Base-by-base conservation (phyloP, 1,284 basidiomycete species). In the Ceraceosorus bombacis region DNA sequence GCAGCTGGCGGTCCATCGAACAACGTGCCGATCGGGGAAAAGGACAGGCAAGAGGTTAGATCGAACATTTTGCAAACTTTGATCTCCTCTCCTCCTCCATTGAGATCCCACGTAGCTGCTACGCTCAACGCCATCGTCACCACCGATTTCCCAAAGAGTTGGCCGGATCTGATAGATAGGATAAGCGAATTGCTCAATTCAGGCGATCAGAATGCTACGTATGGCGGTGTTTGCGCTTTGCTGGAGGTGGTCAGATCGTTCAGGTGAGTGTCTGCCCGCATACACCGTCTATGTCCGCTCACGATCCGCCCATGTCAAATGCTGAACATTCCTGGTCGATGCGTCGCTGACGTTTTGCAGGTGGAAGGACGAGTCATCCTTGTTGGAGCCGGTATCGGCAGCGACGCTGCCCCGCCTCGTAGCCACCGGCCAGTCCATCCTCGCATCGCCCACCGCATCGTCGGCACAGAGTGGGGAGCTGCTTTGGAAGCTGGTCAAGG, bases 211-310 rank as follows among this genome's bases (percentile, higher is more conserved):
- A 60, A 68, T 51, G 59, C 67, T 51, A 64, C 71, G 38, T 71
- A 70, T 51, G 75, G 68, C 15, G 75, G 75, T 39, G 55, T 75
- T 27, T 59, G 69, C 27, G 75, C 75, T 2, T 58, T 76, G 6
- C 64, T 77, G 46, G 75, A 76, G 50, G 64, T 70, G n/a, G 67
- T 76, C 36, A 58, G 72, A 1, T 66, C 69, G 6, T 77, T 69
- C 62, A 61, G 72, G 53, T 57, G 54, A 53, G 52, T 12, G 1
- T 17, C 53, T 6, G 15, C 43, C 12, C 13, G 9, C 36, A 54
- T 10, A 57, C 13, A 58, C 13, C 4, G 10, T 37, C 10, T 6
- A 49, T 15, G 54, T 3, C 27, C 27, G 27, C 27, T 27, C 27
- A 27, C 27, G 27, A 3, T 27, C 27, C 27, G 27, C 27, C 27